Evolutionary conservation across 441 rosid species (phyloP), one percentile per base, ranked within the genome.

Genomic region (Corymbia citriodora): DNA sequence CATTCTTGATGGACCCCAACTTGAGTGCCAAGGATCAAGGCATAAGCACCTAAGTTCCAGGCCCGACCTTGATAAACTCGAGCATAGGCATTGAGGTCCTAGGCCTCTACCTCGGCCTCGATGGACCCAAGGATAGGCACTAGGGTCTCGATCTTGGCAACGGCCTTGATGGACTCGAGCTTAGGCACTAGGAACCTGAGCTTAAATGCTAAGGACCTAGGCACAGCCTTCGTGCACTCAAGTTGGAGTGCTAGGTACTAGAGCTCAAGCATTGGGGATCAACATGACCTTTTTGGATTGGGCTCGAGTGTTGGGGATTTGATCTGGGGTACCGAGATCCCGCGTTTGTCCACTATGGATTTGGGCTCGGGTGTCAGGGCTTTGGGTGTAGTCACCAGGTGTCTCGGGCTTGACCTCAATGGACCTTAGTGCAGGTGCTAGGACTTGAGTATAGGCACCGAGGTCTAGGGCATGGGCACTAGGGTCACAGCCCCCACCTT

Each of bases 341-440:
- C 4, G 2, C 23, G 27, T 13, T 57, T 0, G 13, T 27, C 59
- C 59, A 55, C 59, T 55, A 55, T 10, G 59, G 59, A 18, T 55
- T 3, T 55, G 59, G 59, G 59, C 25, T 18, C 6, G 2, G 29
- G 12, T 57, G 13, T 1, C 2, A 13, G 2, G 6, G 63, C 63
- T 25, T 57, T 57, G 10, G 63, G 63, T 27, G 21, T 0, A 1
- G 63, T 1, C 63, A 23, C 2, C 29, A 36, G 2, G 5, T 10
- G 63, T 57, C 63, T 0, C 4, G 0, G 13, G 63, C 63, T 57
- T 23, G 63, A 57, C 63, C 63, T 57, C 2, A 0, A 57, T 2
- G 27, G 23, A 23, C 6, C 2, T 0, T 57, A 1, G 63, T 12
- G 1, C 0, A 6, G 1, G 29, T 57, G 63, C 11, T 2, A 0